Base-by-base conservation (phyloP, 2,329 filamentous ascomycete genomes). In the Sclerotinia trifoliorum region DNA sequence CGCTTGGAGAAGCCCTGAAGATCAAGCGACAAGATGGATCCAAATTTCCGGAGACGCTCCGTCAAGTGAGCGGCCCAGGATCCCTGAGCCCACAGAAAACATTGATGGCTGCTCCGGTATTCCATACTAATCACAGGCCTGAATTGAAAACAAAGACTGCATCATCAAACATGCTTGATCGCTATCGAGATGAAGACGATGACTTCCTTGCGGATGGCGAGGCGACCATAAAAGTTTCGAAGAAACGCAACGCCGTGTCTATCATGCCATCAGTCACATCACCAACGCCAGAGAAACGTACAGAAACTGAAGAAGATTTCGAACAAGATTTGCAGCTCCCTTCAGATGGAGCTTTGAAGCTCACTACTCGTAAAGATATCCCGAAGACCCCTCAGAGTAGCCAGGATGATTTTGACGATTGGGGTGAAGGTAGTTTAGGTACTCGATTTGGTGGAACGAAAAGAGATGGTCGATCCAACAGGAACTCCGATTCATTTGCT, bases 351-450 rank as follows among this genome's bases (percentile, higher is more conserved):
- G 78, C 80, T 54, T 80, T 94, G 46, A 87, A 83, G 74, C 82
- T 94, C 46, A 88, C 87, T 49, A 77, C 79, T 10, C 86, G 84
- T 52, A 83, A 81, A 69, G 86, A 90, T 48, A 85, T 87, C 48
- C 86, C 88, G 26, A 87, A 86, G 75, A 88, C 88, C 3, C 86
- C 89, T 5, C 83, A 84, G 19, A 79, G 82, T 42, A 85, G 84
- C 71, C 79, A 83, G 69, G 92, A 96, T 65, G 94, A 97, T 70
- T 88, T 96, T 73, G 94, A 91, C 70, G 89, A 97, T 77, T 96
- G 94, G 91, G 92, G 91, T 65, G 95, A 98, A 80, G 94, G 93
- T 67, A 97, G 94, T 78, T 83, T 97, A 69, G 93, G 94, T 51
- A 96, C 94, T 56, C 87, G 94, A 68, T 94, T 94, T 80, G 94